Conservation (phyloP, 768 basidiomycete species). For the Cystobasidiopsis lactophilus region DNA sequence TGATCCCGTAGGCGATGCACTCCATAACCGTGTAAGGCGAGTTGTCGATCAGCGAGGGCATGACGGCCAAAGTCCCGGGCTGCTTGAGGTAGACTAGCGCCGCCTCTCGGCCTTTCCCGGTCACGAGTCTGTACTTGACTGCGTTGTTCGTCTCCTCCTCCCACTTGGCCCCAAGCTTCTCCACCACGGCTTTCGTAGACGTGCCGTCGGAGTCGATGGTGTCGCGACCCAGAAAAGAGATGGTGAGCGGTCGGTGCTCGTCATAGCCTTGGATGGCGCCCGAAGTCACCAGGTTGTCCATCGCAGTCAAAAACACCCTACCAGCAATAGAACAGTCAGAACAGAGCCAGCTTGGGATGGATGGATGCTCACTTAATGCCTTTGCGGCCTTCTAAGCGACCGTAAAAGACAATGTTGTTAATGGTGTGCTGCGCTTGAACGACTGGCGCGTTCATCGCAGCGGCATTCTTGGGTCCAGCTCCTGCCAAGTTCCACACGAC, state of each 20-base stretch:
- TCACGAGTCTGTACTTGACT: too few relatives aligned
- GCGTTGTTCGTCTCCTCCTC: too few relatives aligned
- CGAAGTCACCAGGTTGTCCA: too few relatives aligned
- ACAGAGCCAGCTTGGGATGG: too few relatives aligned
- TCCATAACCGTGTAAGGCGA: constrained; percentile 16
- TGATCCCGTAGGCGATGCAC: constrained; percentile 11
- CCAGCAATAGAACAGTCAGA: too few relatives aligned
- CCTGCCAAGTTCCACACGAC: constrained; percentile 13
- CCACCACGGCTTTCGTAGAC: too few relatives aligned
- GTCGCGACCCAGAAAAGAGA: too few relatives aligned
- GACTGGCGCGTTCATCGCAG: not conserved
- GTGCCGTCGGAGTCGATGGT: too few relatives aligned
- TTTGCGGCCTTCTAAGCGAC: constrained; percentile 16
- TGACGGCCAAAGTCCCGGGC: constrained; percentile 10
- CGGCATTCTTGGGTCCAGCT: not conserved
- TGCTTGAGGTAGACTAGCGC: constrained; percentile 11
- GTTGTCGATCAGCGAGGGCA: constrained; percentile 16
- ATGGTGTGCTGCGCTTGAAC: not conserved
- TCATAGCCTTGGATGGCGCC: too few relatives aligned
- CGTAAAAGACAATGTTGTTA: constrained; percentile 14
- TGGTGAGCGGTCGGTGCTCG: too few relatives aligned
- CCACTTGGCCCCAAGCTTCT: too few relatives aligned
- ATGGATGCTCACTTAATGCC: constrained; percentile 1
- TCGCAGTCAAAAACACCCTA: too few relatives aligned
- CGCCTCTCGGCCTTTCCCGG: constrained; percentile 1